Conservation (phyloP, 495 filamentous ascomycete genomes). For the Polyplosphaeria fusca region DNA sequence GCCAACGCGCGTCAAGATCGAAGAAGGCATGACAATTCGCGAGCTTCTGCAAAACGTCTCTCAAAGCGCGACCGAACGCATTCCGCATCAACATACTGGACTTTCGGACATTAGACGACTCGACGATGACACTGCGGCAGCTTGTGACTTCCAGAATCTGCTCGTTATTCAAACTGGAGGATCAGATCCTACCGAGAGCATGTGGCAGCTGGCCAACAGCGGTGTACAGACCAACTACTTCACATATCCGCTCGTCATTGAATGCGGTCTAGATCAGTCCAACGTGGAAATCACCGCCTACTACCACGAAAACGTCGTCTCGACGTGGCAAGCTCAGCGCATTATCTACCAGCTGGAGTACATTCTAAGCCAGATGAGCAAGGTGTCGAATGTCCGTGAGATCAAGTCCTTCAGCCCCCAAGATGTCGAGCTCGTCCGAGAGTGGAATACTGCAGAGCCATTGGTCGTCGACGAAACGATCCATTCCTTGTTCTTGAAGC, state of each 20-base stretch:
- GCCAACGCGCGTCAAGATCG: constrained; percentile 40
- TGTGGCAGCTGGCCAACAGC: constrained; percentile 30
- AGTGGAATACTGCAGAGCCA: constrained; percentile 23
- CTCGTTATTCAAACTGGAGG: constrained; percentile 52
- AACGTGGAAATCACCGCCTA: constrained; percentile 25
- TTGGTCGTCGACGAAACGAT: constrained; percentile 47
- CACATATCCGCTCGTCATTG: constrained; percentile 29
- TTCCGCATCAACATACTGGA: constrained; percentile 52
- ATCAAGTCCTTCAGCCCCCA: constrained; percentile 24
- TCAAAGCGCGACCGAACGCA: constrained; percentile 47
- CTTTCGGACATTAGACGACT: constrained; percentile 66
- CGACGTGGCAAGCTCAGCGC: constrained; percentile 22
- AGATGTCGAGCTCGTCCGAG: constrained; percentile 11
- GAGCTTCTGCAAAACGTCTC: constrained; percentile 48
- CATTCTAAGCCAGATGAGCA: constrained; percentile 18
- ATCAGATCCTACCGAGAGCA: constrained; percentile 21
- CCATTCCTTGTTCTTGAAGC: constrained; percentile 51
- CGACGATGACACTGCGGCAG: constrained; percentile 58
- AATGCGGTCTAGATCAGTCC: constrained; percentile 16
- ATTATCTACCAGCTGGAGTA: constrained; percentile 27
- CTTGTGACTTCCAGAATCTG: constrained; percentile 62
- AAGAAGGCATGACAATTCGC: constrained; percentile 38
- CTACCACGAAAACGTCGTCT: constrained; percentile 27
- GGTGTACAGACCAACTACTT: constrained; percentile 34
- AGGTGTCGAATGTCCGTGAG: constrained; percentile 20